Evolutionary conservation across 495 filamentous ascomycete genomes (phyloP).

Genomic region (Poronia punctata): DNA sequence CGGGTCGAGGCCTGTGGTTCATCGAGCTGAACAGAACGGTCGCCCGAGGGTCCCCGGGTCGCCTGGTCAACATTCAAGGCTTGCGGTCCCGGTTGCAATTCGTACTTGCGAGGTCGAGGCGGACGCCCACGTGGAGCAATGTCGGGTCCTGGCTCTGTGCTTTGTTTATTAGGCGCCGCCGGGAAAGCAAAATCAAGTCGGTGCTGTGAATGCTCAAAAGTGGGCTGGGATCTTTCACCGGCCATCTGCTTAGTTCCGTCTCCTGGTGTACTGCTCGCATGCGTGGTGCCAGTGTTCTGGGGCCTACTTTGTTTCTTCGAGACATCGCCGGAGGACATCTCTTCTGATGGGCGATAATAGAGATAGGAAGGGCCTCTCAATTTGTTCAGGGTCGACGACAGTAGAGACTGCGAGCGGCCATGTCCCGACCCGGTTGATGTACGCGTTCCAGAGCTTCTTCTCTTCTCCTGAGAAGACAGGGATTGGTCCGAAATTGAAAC

Average conservation of each 20-base stretch:
- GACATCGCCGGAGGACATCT: slow-evolving; percentile 1
- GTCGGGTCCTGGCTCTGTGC: slow-evolving; percentile 13
- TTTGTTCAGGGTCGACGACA: slow-evolving; percentile 24
- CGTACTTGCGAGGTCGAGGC: slow-evolving; percentile 12
- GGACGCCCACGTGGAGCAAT: slow-evolving; percentile 8
- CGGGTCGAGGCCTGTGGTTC: slow-evolving; percentile 1
- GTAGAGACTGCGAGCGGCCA: slow-evolving; percentile 25
- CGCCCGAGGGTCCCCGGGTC: background rate
- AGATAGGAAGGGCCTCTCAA: slow-evolving; percentile 24
- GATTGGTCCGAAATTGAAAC: slow-evolving; percentile 25
- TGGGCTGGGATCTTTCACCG: background rate
- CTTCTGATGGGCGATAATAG: slow-evolving; percentile 17
- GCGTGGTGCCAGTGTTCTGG: slow-evolving; percentile 3
- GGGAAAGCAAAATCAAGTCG: slow-evolving; percentile 20
- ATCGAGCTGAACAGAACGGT: slow-evolving; percentile 12
- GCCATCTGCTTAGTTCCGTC: background rate
- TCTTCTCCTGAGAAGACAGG: slow-evolving; percentile 26
- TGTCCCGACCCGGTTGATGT: slow-evolving; percentile 18
- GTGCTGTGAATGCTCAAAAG: slow-evolving; percentile 6
- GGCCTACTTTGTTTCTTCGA: slow-evolving; percentile 12
- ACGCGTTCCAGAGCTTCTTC: slow-evolving; percentile 9
- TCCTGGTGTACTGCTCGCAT: background rate
- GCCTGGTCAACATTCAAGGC: too few species aligned
- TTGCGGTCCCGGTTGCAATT: slow-evolving; percentile 9
- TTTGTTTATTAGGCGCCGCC: slow-evolving; percentile 2